Conservation (phyloP, 345 rosid species). For the Raphanus raphanistrum region DNA sequence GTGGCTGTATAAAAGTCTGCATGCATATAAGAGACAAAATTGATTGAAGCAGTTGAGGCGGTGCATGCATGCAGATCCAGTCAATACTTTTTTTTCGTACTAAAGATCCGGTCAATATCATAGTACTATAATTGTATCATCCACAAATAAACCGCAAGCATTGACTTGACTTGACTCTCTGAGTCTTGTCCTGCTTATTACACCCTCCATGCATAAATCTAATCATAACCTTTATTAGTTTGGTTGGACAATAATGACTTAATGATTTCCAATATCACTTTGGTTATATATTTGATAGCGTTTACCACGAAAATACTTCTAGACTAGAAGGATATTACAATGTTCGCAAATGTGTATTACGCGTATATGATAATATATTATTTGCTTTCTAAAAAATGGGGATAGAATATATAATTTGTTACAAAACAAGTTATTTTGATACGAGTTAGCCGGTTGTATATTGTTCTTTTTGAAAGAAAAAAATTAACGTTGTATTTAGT, state of each 20-base stretch:
- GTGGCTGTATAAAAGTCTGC: neutral
- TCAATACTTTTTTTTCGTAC: too few species aligned
- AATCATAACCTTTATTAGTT: slow-evolving; percentile 6
- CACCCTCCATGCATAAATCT: neutral
- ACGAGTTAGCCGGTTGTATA: neutral
- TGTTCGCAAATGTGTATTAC: neutral
- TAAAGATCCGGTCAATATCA: neutral
- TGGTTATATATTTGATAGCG: neutral
- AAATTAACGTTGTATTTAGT: too few species aligned
- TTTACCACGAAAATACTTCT: neutral
- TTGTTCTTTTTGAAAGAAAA: neutral
- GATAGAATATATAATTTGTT: neutral
- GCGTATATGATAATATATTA: neutral
- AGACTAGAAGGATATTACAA: neutral
- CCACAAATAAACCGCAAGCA: slow-evolving; percentile 2
- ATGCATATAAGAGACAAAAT: neutral
- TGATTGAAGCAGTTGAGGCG: slow-evolving; percentile 14
- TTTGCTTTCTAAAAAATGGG: too few species aligned
- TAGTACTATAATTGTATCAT: neutral
- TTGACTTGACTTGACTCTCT: slow-evolving; percentile 36
- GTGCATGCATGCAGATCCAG: neutral
- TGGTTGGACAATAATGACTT: slow-evolving; percentile 5
- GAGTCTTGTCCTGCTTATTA: slow-evolving; percentile 15
- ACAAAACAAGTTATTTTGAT: neutral
- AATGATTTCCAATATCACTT: neutral